Percentiles rank a stretch among this genome's conserved stretches.
These are phyloP conservation scores for Lepiota brunneoincarnata DNA, from an alignment of 768 basidiomycete species.

Conservation along the genomic window DNA sequence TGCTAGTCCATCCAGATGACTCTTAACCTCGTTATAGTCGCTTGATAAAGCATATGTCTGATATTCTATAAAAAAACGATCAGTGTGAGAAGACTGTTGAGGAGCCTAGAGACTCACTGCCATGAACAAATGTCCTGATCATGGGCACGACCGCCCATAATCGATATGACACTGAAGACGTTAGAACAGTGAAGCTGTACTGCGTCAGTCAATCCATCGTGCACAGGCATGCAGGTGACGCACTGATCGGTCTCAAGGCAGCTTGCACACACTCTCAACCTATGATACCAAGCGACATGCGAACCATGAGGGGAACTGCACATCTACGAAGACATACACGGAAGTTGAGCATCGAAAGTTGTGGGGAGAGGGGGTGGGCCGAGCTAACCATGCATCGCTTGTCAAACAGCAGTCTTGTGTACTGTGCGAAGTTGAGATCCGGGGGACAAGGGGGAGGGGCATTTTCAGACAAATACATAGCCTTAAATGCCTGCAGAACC, in stretches of 20 bases:
- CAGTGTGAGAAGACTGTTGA: neutral
- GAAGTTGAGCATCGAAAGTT: neutral
- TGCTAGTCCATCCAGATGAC: neutral
- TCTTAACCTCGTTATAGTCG: slow-evolving; percentile 1
- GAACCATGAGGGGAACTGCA: slow-evolving; percentile 7
- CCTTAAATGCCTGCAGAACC: neutral
- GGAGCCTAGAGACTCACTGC: neutral
- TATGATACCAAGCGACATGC: slow-evolving; percentile 5
- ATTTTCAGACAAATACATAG: slow-evolving; percentile 3
- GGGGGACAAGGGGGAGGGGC: slow-evolving; percentile 25
- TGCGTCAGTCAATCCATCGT: neutral
- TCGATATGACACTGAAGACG: neutral
- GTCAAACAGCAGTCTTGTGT: slow-evolving; percentile 33
- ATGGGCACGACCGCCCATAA: neutral
- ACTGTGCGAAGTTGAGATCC: slow-evolving; percentile 30
- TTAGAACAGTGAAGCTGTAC: neutral
- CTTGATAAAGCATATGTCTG: slow-evolving; percentile 6
- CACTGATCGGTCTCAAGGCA: slow-evolving; percentile 1
- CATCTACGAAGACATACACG: neutral
- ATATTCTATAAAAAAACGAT: neutral
- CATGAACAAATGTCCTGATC: slow-evolving; percentile 2
- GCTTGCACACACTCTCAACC: slow-evolving; percentile 2
- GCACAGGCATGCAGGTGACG: neutral
- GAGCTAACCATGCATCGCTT: slow-evolving; percentile 8
- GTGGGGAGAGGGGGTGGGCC: neutral